These are phyloP conservation scores for Phytophthora nicotianae DNA, from an alignment of 352 stramenopile species.

Conservation along the genomic window DNA sequence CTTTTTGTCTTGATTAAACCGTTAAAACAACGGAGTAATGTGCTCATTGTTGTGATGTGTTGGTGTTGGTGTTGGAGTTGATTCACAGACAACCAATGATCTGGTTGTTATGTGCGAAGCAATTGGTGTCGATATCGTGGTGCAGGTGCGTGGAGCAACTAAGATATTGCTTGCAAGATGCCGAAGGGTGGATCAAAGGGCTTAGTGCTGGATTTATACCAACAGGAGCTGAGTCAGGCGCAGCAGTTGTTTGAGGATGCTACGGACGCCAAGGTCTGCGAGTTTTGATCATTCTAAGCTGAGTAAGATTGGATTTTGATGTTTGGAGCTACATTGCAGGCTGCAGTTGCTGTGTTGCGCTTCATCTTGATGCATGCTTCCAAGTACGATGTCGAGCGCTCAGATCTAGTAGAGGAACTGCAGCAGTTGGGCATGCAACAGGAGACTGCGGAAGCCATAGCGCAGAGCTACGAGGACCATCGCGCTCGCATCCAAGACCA, in stretches of 20 bases:
- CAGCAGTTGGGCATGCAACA: constrained; percentile 50
- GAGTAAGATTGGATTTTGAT: not conserved
- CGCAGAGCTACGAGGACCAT: constrained; percentile 37
- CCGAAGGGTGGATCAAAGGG: not conserved
- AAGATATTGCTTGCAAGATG: not conserved
- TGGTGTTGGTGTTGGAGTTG: not conserved
- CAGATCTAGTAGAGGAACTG: constrained; percentile 52
- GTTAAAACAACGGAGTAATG: not conserved
- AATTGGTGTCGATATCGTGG: constrained; percentile 34
- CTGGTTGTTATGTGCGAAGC: constrained; percentile 27
- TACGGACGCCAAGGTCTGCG: constrained; percentile 30
- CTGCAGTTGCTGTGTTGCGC: constrained; percentile 39
- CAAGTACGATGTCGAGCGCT: constrained; percentile 46
- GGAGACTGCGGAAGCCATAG: constrained; percentile 24
- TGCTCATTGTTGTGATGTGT: not conserved
- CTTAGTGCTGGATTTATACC: constrained; percentile 8
- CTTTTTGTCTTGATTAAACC: not conserved
- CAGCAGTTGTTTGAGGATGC: constrained; percentile 19
- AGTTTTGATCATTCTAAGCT: not conserved
- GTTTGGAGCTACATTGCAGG: constrained; percentile 10
- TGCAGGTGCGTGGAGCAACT: constrained; percentile 21
- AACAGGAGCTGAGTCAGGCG: constrained; percentile 27
- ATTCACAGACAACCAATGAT: constrained; percentile 17
- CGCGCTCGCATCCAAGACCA: constrained; percentile 37
- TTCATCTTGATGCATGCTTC: constrained; percentile 57